These are phyloP conservation scores for Borovskyia barvae DNA, from an alignment of 208 protist species.

Conservation along the genomic window DNA sequence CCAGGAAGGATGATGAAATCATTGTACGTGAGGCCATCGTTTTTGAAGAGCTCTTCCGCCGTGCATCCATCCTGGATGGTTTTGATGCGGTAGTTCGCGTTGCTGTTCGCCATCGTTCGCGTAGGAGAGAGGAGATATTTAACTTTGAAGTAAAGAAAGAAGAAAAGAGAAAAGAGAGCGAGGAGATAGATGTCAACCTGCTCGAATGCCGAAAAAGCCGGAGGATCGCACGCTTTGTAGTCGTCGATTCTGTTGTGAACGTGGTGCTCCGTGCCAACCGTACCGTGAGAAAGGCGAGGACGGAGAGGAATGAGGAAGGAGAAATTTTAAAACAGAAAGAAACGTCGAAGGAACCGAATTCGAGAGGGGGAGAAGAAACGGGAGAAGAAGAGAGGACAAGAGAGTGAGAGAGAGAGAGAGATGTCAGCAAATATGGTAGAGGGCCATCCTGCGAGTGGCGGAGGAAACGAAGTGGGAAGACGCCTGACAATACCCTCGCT, in stretches of 20 bases:
- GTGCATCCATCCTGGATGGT: slow-evolving; percentile 81
- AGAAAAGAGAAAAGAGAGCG: slow-evolving; percentile 11
- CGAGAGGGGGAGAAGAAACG: not conserved
- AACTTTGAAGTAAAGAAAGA: not conserved
- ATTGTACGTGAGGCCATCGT: slow-evolving; percentile 90
- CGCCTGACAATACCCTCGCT: too few species aligned
- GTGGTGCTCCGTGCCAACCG: too few species aligned
- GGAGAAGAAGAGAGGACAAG: slow-evolving; percentile 11
- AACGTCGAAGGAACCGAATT: not conserved
- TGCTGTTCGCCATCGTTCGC: slow-evolving; percentile 26
- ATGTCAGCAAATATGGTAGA: not conserved
- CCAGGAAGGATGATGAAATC: slow-evolving; percentile 95
- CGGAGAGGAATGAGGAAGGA: too few species aligned
- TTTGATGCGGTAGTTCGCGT: slow-evolving; percentile 64
- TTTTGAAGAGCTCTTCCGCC: slow-evolving; percentile 85
- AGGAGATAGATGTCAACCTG: not conserved
- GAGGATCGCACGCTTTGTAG: too few species aligned
- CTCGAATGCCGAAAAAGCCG: not conserved
- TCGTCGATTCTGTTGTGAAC: too few species aligned
- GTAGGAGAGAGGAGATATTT: slow-evolving; percentile 1
- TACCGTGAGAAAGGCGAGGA: too few species aligned
- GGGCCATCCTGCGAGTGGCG: too few species aligned
- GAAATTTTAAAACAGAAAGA: not conserved
- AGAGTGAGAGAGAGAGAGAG: not conserved
- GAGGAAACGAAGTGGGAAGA: too few species aligned